Percentiles rank a stretch among this genome's conserved stretches.
These are phyloP conservation scores for Leishmania tarentolae DNA, from an alignment of 208 protist genomes.

Conservation along the genomic window DNA sequence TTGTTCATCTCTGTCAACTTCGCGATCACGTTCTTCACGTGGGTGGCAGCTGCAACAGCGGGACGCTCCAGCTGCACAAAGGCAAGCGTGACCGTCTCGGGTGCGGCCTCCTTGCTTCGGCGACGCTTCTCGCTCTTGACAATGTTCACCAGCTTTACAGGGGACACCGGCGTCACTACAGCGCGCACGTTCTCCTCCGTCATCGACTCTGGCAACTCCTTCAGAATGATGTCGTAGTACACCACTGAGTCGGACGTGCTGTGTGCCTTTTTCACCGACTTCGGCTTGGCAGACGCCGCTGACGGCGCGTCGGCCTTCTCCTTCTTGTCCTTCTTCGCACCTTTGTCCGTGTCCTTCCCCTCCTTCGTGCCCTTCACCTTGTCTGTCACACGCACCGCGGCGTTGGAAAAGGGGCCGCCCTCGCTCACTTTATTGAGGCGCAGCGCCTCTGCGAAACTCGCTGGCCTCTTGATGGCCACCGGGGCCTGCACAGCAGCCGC, in stretches of 20 bases:
- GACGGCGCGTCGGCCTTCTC: slow-evolving; percentile 16
- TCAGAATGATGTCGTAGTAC: slow-evolving; percentile 82
- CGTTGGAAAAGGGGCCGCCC: slow-evolving; percentile 22
- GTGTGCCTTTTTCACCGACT: neutral
- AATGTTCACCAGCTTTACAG: slow-evolving; percentile 45
- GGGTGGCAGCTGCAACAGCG: slow-evolving; percentile 41
- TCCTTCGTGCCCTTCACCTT: slow-evolving; percentile 12
- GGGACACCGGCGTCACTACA: slow-evolving; percentile 37
- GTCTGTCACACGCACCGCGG: slow-evolving; percentile 22
- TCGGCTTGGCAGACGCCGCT: slow-evolving; percentile 4
- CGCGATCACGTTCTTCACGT: slow-evolving; percentile 45
- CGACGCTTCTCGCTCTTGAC: slow-evolving; percentile 63
- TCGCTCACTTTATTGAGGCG: slow-evolving; percentile 32
- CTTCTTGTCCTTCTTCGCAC: slow-evolving; percentile 1
- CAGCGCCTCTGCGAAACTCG: slow-evolving; percentile 58
- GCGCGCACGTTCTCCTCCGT: slow-evolving; percentile 69
- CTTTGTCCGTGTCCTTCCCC: slow-evolving; percentile 29
- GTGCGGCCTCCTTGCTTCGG: slow-evolving; percentile 41
- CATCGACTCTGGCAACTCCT: slow-evolving; percentile 51
- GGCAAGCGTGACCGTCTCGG: slow-evolving; percentile 59
- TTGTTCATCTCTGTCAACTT: slow-evolving; percentile 33
- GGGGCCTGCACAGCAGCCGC: neutral
- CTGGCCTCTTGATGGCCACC: slow-evolving; percentile 34
- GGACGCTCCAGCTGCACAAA: slow-evolving; percentile 79
- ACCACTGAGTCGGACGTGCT: slow-evolving; percentile 34